phyloP scores from a whole-genome alignment of 352 stramenopile genomes.

The Sclerospora graminicola region DNA sequence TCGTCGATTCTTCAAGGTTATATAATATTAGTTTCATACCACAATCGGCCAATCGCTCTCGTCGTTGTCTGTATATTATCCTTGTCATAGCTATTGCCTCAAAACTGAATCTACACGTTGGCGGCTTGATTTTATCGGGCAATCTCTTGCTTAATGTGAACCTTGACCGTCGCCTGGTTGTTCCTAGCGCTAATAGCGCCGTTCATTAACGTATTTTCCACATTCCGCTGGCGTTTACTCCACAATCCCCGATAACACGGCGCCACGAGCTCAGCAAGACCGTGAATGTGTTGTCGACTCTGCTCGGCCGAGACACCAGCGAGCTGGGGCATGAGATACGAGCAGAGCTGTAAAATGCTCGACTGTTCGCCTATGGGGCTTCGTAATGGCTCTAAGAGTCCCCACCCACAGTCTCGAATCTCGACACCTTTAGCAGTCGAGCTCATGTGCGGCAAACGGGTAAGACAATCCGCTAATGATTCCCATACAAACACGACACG shows the following conservation, averaged over 20 bases:
- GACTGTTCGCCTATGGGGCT: constrained; percentile 19
- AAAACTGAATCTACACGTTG: constrained; percentile 22
- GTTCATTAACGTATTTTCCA: constrained; percentile 48
- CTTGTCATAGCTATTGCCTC: constrained; percentile 8
- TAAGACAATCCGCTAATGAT: constrained; percentile 28
- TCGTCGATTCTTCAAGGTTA: too few relatives aligned
- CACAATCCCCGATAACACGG: constrained; percentile 35
- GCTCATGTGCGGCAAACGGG: constrained; percentile 15
- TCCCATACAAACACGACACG: constrained; percentile 46
- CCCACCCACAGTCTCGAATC: constrained; percentile 42
- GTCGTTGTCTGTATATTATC: too few relatives aligned
- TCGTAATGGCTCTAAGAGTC: constrained; percentile 27
- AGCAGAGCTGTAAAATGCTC: constrained; percentile 48
- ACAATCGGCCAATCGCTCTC: too few relatives aligned
- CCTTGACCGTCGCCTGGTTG: constrained; percentile 6
- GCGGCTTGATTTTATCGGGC: constrained; percentile 3
- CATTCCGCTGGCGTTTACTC: constrained; percentile 32
- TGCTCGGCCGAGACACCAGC: constrained; percentile 23
- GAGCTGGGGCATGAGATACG: constrained; percentile 30
- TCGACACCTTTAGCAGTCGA: constrained; percentile 22
- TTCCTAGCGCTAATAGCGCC: constrained; percentile 21
- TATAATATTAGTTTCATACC: too few relatives aligned
- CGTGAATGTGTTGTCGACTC: constrained; percentile 33
- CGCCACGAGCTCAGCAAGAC: constrained; percentile 30
- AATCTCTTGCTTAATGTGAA: constrained; percentile 7